Conservation (phyloP, 148 eudicot genomes). For the Mesembryanthemum crystallinum region DNA sequence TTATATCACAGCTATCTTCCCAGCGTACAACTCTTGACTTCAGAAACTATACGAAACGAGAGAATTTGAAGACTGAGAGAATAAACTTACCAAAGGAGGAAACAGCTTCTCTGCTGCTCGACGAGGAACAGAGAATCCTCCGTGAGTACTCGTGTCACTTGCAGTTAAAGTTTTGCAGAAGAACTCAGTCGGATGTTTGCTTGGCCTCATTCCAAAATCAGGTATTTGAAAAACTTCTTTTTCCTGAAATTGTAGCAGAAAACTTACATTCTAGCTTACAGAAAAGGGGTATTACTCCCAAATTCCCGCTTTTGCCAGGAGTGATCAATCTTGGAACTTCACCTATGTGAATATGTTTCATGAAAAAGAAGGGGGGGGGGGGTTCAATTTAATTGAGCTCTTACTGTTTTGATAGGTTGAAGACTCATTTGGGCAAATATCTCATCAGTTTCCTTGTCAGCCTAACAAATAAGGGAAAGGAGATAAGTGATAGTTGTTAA, state of each 20-base stretch:
- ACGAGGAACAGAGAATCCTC: slow-evolving; percentile 98
- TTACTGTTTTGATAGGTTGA: slow-evolving; percentile 82
- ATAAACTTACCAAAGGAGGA: slow-evolving; percentile 68
- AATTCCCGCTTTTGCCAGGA: neutral
- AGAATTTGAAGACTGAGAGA: neutral
- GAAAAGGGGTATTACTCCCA: neutral
- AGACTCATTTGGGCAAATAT: slow-evolving; percentile 98
- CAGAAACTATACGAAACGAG: neutral
- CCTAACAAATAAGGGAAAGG: slow-evolving; percentile 38
- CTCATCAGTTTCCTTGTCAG: slow-evolving; percentile 95
- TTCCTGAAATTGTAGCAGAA: slow-evolving; percentile 42
- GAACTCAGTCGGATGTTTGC: slow-evolving; percentile 86
- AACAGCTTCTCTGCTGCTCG: slow-evolving; percentile 98
- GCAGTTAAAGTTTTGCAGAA: slow-evolving; percentile 97
- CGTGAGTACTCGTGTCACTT: slow-evolving; percentile 96
- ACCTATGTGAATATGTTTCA: neutral
- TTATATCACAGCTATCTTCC: neutral
- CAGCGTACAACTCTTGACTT: neutral
- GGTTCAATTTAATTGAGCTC: slow-evolving; percentile 10
- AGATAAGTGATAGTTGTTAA: neutral
- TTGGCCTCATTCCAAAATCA: slow-evolving; percentile 62
- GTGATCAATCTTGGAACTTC: neutral
- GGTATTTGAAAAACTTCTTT: slow-evolving; percentile 78
- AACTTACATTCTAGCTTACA: neutral
- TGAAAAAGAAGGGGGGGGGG: neutral